A percentile compares a stretch with the other conserved stretches of the same genome.
Evolutionary conservation across 441 rosid species (phyloP).

Genomic region (Rhodomyrtus psidioides): DNA sequence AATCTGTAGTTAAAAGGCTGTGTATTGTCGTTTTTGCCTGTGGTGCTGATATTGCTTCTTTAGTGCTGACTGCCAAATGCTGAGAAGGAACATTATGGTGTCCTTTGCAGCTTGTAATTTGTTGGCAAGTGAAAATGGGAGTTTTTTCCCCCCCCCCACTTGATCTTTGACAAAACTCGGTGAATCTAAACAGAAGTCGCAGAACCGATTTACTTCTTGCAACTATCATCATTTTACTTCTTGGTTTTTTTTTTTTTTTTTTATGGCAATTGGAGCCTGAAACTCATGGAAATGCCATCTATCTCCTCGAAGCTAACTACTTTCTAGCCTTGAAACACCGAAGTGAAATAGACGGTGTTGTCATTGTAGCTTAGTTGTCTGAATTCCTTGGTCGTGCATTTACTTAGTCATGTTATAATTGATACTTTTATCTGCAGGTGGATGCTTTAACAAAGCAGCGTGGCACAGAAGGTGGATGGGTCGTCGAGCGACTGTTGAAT

Average conservation of each 20-base stretch:
- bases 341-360: background rate
- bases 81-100: background rate
- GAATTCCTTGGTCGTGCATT: background rate
- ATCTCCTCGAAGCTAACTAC: background rate
- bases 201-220: background rate
- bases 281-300: background rate
- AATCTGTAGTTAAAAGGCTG: background rate
- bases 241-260: too few species aligned
- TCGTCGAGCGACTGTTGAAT: slow-evolving; percentile 80
- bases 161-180: background rate
- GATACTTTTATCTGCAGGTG: slow-evolving; percentile 40
- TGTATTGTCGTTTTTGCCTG: background rate
- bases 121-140: background rate
- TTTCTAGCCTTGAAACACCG: background rate
- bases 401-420: background rate
- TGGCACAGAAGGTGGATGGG: slow-evolving; percentile 94
- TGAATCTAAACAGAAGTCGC: background rate
- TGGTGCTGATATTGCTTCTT: background rate
- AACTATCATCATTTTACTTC: background rate
- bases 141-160: background rate
- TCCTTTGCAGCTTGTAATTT: background rate
- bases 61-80: background rate
- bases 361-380: background rate
- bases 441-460: slow-evolving; percentile 93
- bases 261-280: background rate